Evolutionary conservation across 2,329 filamentous ascomycete genomes (phyloP), one percentile per base, ranked within the genome.

Genomic region (Talaromyces funiculosus): DNA sequence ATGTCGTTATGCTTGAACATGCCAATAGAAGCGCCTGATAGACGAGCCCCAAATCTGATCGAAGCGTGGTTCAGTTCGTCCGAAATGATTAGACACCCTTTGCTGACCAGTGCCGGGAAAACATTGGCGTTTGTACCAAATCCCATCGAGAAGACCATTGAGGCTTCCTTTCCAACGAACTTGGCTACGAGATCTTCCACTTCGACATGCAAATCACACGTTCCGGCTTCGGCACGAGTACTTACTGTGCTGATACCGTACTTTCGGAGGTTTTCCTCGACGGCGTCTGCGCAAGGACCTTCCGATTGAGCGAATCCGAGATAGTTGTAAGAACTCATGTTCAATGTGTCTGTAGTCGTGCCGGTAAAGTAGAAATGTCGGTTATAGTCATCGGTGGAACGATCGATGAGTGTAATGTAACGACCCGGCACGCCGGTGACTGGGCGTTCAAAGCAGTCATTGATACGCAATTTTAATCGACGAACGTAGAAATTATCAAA

Each of bases 291-390:
- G 72, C 94, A 99, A 42, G 94, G 93, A 10, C 94, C 94, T 66
- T 97, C 92, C 0, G 94, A 97, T 75, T 99, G 94, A 56, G 94
- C 94, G 70, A 99, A 99, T 45, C 94, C 94, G 24, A 99, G 89
- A 73, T 99, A 99, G 77, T 99, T 99, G 83, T 99, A 99, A 1
- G 94, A 99, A 80, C 93, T 97, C 88, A 99, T 89, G 78, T 99
- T 99, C 69, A 99, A 81, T 0, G 94, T 97, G 76, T 99, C 91
- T 1, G 93, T 97, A 62, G 86, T 88, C 53, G 91, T 96, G 61
- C 94, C 94, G 1, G 90, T 92, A 75, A 92, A 87, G 72, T 90
- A 85, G 80, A 96, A 99, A 61, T 89, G 88, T 70, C 88, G 84
- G 78, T 99, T 99, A 81, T 90, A 92, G 72, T 99, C 91, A 71